Percentiles rank a stretch among this genome's conserved stretches.
Evolutionary conservation across 1,139 yeast genomes (phyloP).

Genomic region (Taphrina communis): DNA sequence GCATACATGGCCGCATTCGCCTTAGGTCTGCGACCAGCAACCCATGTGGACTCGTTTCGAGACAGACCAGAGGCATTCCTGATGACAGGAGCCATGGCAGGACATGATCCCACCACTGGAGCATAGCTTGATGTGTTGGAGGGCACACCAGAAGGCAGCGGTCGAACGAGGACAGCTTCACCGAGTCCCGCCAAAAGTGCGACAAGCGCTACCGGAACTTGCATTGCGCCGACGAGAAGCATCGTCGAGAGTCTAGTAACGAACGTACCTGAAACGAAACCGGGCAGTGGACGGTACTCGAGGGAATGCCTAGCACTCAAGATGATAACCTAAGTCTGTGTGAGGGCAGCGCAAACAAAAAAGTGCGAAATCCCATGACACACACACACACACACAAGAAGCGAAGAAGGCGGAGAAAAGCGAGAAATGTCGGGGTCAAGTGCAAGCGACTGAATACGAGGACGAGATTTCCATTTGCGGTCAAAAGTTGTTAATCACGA

Average conservation of each 20-base stretch:
- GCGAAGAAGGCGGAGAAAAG: no score
- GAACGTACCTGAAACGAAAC: background rate
- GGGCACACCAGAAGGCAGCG: slow-evolving; percentile 12
- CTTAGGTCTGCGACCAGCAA: slow-evolving; percentile 9
- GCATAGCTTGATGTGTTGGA: slow-evolving; percentile 24
- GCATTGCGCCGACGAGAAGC: background rate
- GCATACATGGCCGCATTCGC: slow-evolving; percentile 27
- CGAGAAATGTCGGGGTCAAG: no score
- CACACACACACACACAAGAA: no score
- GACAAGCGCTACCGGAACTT: background rate
- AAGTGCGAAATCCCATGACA: no score
- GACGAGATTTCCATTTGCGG: no score
- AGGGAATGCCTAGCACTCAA: no score
- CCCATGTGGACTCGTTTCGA: slow-evolving; percentile 20
- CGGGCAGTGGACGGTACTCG: no score
- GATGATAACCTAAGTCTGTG: no score
- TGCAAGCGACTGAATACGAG: no score
- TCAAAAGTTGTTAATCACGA: no score
- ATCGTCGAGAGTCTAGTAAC: background rate
- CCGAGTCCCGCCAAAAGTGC: background rate
- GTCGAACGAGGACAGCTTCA: slow-evolving; percentile 14
- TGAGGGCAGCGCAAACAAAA: no score
- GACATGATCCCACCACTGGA: slow-evolving; percentile 26
- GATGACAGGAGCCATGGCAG: slow-evolving; percentile 6
- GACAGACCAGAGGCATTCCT: slow-evolving; percentile 17